These are phyloP conservation scores for Isabelozyma gotoi DNA, from an alignment of 805 yeast genomes.

Conservation along the genomic window DNA sequence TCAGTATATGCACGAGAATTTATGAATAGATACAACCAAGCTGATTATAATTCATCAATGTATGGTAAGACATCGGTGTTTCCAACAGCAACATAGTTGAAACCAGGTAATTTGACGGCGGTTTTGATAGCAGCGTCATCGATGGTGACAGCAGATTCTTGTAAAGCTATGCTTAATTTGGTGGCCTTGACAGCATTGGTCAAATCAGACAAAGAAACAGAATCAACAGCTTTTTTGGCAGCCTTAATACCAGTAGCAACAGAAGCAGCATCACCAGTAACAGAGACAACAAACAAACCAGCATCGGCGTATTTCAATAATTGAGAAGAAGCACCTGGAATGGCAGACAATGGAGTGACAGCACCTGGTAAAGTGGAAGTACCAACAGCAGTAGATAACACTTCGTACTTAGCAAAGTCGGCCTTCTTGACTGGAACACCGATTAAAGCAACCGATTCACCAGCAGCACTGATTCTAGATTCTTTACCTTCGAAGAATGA, in stretches of 20 bases:
- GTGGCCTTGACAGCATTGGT: conserved; percentile 48
- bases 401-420: conserved; percentile 66
- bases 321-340: conserved; percentile 50
- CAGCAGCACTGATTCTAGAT: conserved; percentile 62
- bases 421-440: conserved; percentile 74
- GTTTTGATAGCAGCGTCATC: conserved; percentile 33
- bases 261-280: conserved; percentile 57
- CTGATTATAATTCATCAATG: conserved; percentile 80
- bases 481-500: conserved; percentile 62
- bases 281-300: conserved; percentile 73
- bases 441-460: conserved; percentile 70
- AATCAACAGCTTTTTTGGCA: conserved; percentile 45
- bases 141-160: conserved; percentile 30
- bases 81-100: conserved; percentile 89
- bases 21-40: not conserved
- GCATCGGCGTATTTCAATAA: conserved; percentile 72
- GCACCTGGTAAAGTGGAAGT: conserved; percentile 58
- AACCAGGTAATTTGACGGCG: conserved; percentile 53
- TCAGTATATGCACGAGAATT: not conserved
- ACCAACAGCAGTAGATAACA: conserved; percentile 68
- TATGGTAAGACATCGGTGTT: conserved; percentile 82
- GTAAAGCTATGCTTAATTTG: conserved; percentile 43
- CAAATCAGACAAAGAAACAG: conserved; percentile 50
- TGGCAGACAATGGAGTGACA: conserved; percentile 47
- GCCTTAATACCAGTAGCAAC: conserved; percentile 63